Base-by-base conservation (phyloP, 2,329 filamentous ascomycete species). In the Helicocarpus griseus region DNA sequence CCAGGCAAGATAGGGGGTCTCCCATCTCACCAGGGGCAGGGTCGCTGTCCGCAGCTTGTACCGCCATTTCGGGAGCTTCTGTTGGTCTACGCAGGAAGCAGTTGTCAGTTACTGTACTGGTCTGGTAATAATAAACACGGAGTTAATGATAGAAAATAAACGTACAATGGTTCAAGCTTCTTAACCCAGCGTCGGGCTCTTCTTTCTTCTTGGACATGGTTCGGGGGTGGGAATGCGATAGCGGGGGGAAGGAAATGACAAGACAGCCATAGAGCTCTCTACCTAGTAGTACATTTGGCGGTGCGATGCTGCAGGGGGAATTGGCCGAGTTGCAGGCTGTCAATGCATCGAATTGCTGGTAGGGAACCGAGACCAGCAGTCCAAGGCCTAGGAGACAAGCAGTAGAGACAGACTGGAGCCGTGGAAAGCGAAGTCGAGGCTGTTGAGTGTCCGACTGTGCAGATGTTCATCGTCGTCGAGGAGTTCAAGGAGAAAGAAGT, bases 1-100 rank as follows among this genome's bases (percentile, higher is more conserved):
- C 73, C 81, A 85, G 52, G 91, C 91, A 17, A 98, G 82, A 69
- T 95, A 93, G 1, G 90, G 91, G 28, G 93, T 98, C 74, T 98
- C 93, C 85, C 85, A 90, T 66, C 93, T 84, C 51, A 97, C 83
- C 53, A 97, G 77, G 56, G 91, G 91, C 53, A 98, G 83, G 53
- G 91, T 76, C 60, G 75, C 76, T 68, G 95, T 85, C 66, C 93
- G 88, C 60, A 95, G 72, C 56, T 76, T 74, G 73, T 96, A 95
- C 62, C 93, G 85, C 93, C 93, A 97, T 78, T 70, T 70, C 50
- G 93, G 90, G 53, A 98, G 81, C 59, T 83, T 83, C 66, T 82
- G 81, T 64, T 86, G 89, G 71, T 95, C 89, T 95, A 63, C 52
- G 31, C 29, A 33, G 39, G 31, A 31, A 13, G 24, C 43, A 31